Conservation (phyloP, 192 early-diverging fungal species). For the Dispira parvispora region DNA sequence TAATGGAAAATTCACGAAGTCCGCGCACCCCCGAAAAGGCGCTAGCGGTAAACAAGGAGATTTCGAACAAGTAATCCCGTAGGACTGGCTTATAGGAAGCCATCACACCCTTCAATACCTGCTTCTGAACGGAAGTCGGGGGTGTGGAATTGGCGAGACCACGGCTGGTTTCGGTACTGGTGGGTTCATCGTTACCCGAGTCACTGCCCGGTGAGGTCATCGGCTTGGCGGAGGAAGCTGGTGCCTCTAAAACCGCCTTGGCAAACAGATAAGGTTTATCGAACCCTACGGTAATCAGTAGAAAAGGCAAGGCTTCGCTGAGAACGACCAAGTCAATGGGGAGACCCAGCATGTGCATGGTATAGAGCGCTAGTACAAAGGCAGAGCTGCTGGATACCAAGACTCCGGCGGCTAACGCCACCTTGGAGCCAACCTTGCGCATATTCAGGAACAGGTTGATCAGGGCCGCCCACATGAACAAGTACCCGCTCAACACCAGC, state of each 20-base stretch:
- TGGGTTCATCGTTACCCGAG: neutral
- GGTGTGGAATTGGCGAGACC: slow-evolving; percentile 13
- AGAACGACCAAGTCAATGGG: slow-evolving; percentile 52
- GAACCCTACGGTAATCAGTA: slow-evolving; percentile 80
- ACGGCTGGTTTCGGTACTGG: neutral
- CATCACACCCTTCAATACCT: slow-evolving; percentile 46
- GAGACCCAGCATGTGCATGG: slow-evolving; percentile 49
- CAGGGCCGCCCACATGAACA: slow-evolving; percentile 69
- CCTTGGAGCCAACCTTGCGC: slow-evolving; percentile 66
- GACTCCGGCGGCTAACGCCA: slow-evolving; percentile 55
- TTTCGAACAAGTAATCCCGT: slow-evolving; percentile 71
- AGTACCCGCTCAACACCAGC: slow-evolving; percentile 58
- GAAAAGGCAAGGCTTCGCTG: slow-evolving; percentile 78
- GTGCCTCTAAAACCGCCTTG: slow-evolving; percentile 45
- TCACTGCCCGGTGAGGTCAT: neutral
- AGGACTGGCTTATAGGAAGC: slow-evolving; percentile 42
- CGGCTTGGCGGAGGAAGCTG: neutral
- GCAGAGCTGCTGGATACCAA: slow-evolving; percentile 56
- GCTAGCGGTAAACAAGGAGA: slow-evolving; percentile 55
- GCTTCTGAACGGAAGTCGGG: slow-evolving; percentile 35
- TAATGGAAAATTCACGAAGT: slow-evolving; percentile 64
- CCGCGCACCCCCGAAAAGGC: slow-evolving; percentile 57
- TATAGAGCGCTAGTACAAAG: slow-evolving; percentile 53
- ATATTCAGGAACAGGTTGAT: slow-evolving; percentile 67
- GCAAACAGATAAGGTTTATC: slow-evolving; percentile 74